phyloP scores from a whole-genome alignment of 225 moss, liverwort and hornwort species.

The Anthoceros angustus region DNA sequence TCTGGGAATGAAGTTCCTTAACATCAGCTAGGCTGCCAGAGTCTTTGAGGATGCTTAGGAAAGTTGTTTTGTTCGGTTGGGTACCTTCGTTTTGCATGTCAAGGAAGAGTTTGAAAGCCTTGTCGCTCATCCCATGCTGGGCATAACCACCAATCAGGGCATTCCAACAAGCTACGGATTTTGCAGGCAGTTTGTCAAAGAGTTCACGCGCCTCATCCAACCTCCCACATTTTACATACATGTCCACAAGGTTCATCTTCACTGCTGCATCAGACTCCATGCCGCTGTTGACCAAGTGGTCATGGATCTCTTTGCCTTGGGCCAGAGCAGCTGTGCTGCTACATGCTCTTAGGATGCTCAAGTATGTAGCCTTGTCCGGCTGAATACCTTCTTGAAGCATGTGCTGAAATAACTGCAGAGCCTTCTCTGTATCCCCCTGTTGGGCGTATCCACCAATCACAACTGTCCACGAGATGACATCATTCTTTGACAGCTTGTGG shows the following conservation, averaged over 20 bases:
- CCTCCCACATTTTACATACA: constrained; percentile 1
- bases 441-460: neutral
- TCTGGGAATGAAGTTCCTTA: neutral
- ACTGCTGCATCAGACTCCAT: neutral
- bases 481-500: neutral
- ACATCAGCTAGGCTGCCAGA: neutral
- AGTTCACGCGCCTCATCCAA: constrained; percentile 1
- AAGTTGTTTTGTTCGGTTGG: neutral
- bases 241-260: neutral
- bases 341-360: constrained; percentile 4
- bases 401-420: neutral
- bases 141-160: neutral
- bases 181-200: neutral
- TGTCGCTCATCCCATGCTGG: neutral
- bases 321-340: neutral
- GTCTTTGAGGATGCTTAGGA: neutral
- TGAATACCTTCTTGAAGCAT: neutral
- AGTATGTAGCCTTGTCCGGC: neutral
- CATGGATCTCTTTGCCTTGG: neutral
- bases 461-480: neutral
- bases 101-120: neutral
- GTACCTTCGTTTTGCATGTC: neutral
- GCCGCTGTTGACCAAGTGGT: neutral
- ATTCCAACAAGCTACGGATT: neutral
- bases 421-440: neutral